A percentile compares a stretch with the other conserved stretches of the same genome.
Conservation (phyloP, 2,329 filamentous ascomycete genomes). For the Ophiostoma ulmi region DNA sequence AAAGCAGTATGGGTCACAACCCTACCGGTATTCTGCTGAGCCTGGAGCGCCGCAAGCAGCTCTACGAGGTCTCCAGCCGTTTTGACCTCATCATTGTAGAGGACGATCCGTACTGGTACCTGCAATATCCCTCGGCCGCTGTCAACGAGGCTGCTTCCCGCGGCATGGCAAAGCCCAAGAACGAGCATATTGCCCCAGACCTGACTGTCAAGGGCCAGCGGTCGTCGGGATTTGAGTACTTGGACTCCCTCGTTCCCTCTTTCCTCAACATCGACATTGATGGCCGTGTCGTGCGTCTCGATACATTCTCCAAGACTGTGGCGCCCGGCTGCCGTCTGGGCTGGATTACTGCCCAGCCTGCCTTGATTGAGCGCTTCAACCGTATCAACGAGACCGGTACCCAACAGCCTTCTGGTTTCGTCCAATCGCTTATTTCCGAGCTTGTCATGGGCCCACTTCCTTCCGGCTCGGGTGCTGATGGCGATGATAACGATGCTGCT, state of each 20-base stretch:
- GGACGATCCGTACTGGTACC: conserved; percentile 93
- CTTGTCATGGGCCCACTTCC: conserved; percentile 67
- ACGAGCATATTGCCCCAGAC: neutral
- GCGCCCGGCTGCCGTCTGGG: conserved; percentile 85
- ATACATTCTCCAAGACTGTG: conserved; percentile 91
- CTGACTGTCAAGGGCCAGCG: conserved; percentile 32
- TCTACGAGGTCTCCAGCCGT: conserved; percentile 74
- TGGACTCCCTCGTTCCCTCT: conserved; percentile 78
- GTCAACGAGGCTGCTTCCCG: conserved; percentile 47
- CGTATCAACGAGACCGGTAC: conserved; percentile 74
- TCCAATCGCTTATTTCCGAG: conserved; percentile 75
- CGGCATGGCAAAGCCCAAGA: conserved; percentile 34
- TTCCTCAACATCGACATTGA: conserved; percentile 77
- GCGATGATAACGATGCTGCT: conserved; percentile 11
- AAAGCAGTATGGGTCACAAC: conserved; percentile 66
- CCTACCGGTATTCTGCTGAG: conserved; percentile 74
- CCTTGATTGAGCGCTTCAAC: conserved; percentile 60
- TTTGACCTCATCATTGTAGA: conserved; percentile 90
- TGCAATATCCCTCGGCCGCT: conserved; percentile 75
- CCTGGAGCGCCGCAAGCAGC: conserved; percentile 65
- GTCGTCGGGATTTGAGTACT: conserved; percentile 64
- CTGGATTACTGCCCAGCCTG: conserved; percentile 83
- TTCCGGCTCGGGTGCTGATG: conserved; percentile 32
- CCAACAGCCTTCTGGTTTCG: conserved; percentile 83
- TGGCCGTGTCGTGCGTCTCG: conserved; percentile 80